Base-by-base conservation (phyloP, 257 asterid species). In the Cinchona pubescens region DNA sequence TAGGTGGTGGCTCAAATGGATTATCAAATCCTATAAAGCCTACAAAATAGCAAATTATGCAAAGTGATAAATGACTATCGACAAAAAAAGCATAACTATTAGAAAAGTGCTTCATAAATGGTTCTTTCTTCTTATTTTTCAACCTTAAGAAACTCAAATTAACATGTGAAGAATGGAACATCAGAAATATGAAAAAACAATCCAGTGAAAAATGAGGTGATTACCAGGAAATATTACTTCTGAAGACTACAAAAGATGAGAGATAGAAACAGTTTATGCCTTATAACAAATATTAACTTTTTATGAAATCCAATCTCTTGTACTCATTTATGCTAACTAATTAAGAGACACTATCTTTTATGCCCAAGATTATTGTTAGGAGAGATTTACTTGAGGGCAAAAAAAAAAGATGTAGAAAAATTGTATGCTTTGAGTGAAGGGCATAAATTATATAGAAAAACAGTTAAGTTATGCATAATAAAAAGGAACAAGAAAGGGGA, bases 1-100 rank as follows among this genome's bases (percentile, higher is more conserved):
- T 86, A 76, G 84, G n/a, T n/a, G n/a, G n/a, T n/a, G n/a, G n/a
- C n/a, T n/a, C n/a, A n/a, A 56, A 91, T 77, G 96, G 98, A 85
- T 93, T 97, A 72, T 93, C 96, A 74, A 93, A 80, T 48, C 97
- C 98, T 4, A 97, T 93, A 85, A 93, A 91, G 74, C 93, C 97
- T 93, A 92, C 51, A 74, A 75, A 80, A 37, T 35, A 78, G 72
- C 37, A 34, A 73, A 71, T 61, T 56, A 53, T 40, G 40, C 73
- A 53, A 48, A 67, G 32, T 21, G 65, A 46, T 25, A 59, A 34
- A 7, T 29, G 16, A 27, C 45, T 40, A 40, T 40, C 45, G 45
- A 66, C 30, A n/a, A 38, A 75, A 16, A 60, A 40, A 3, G 45
- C 45, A 40, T 34, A 72, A 64, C 9, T 72, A 42, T 32, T 35